These are phyloP conservation scores for Amphicarpaea edgeworthii DNA, from an alignment of 306 rosid genomes.

Conservation along the genomic window DNA sequence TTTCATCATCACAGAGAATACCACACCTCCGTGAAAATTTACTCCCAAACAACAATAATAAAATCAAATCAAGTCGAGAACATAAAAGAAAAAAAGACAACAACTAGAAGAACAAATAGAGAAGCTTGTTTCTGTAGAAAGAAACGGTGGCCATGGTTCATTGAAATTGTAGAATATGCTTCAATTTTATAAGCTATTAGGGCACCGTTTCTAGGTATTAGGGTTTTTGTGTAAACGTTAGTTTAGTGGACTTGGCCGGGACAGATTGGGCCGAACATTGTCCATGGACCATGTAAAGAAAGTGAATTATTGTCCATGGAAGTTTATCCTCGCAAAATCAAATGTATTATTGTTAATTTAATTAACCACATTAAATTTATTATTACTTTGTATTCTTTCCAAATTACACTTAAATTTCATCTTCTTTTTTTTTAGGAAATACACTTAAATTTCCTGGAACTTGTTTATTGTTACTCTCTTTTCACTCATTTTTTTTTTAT, in stretches of 20 bases:
- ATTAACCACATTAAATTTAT: too few relatives aligned
- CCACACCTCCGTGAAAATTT: conserved; percentile 22
- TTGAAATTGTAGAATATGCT: background rate
- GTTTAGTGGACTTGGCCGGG: conserved; percentile 1
- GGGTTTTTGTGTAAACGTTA: conserved; percentile 25
- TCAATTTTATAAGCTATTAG: conserved; percentile 12
- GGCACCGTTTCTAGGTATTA: conserved; percentile 34
- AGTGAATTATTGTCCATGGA: too few relatives aligned
- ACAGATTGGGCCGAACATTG: conserved; percentile 2
- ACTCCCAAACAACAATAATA: background rate
- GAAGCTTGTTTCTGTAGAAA: background rate
- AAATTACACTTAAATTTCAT: too few relatives aligned
- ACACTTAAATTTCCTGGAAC: too few relatives aligned
- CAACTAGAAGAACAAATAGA: background rate
- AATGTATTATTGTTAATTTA: too few relatives aligned
- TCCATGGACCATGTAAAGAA: too few relatives aligned
- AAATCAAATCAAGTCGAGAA: background rate
- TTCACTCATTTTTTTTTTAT: too few relatives aligned
- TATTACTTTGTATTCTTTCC: too few relatives aligned
- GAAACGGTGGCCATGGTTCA: background rate
- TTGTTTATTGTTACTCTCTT: too few relatives aligned
- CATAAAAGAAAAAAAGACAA: background rate
- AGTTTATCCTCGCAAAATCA: too few relatives aligned
- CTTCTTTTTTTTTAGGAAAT: too few relatives aligned
- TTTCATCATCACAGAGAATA: conserved; percentile 78